Base-by-base conservation (phyloP, 495 filamentous ascomycete genomes). In the Aspergillus heteromorphus region DNA sequence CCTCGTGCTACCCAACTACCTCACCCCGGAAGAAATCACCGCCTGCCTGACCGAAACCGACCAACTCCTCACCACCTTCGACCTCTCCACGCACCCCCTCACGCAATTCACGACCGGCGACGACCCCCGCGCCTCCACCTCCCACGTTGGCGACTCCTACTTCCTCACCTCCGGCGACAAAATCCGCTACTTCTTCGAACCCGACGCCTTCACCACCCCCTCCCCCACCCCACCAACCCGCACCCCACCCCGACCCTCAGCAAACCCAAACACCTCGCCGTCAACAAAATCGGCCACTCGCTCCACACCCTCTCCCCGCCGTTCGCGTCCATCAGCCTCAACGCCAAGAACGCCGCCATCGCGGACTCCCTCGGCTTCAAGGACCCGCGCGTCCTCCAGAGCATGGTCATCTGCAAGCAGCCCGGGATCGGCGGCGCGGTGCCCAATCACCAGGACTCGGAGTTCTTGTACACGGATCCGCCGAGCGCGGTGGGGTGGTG, bases 331-430 rank as follows among this genome's bases (percentile, higher is more conserved):
- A 77, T 89, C 0, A 81, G 85, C 53, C 61, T 85, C 47, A 74
- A 74, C 54, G 27, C 63, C 29, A 63, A 71, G 14, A 79, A 86
- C 61, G 83, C 82, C 1, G 79, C 77, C 13, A 84, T 98, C 20
- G 91, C 92, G 6, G 70, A 71, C 14, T 78, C 76, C 1, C 72
- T 98, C 11, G 83, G 85, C 1, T 96, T 95, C 70, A 53, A 50
- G 0, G 85, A 93, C 63, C 91, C 93, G 0, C 72, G 75, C 31
- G 79, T 87, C 1, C 75, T 98, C 54, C 93, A 98, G 75, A 91
- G 87, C 61, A 98, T 98, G 93, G 79, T 97, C 7, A 98, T 98
- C 58, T 95, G 89, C 80, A 98, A 98, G 66, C 93, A 97, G 71
- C 92, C 93, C 7, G 88, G 91, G 66, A 97, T 98, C 31, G 93